Percentiles rank a stretch among this genome's conserved stretches.
Conservation (phyloP, 495 filamentous ascomycete genomes). For the Aspergillus ostianus region DNA sequence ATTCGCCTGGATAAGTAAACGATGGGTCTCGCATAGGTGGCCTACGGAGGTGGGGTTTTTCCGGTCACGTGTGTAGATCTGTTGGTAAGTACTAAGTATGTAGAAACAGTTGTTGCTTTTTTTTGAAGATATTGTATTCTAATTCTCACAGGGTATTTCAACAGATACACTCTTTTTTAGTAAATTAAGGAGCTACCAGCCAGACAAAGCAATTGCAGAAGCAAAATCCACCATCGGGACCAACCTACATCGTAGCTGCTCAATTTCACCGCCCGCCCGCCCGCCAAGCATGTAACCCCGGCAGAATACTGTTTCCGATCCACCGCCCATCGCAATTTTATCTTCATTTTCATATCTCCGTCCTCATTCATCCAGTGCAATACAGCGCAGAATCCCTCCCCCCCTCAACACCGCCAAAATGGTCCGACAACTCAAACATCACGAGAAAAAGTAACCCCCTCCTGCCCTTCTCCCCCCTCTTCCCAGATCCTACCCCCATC, state of each 20-base stretch:
- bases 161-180: no score
- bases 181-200: no score
- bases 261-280: no score
- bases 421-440: slow-evolving; percentile 90
- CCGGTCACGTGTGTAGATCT: background rate
- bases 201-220: no score
- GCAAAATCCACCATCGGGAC: no score
- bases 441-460: slow-evolving; percentile 70
- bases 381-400: background rate
- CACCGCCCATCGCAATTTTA: background rate
- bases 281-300: background rate
- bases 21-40: background rate
- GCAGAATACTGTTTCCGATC: background rate
- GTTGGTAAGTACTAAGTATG: no score
- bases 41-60: background rate
- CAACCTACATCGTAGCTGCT: no score
- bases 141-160: no score
- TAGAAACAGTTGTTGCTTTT: no score
- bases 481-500: background rate
- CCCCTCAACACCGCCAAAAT: slow-evolving; percentile 45
- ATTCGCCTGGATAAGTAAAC: no score
- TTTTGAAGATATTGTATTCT: no score
- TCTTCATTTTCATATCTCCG: background rate
- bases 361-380: background rate
- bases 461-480: background rate